phyloP scores from a whole-genome alignment of 768 basidiomycete genomes.

The Pleurotus sapidus region DNA sequence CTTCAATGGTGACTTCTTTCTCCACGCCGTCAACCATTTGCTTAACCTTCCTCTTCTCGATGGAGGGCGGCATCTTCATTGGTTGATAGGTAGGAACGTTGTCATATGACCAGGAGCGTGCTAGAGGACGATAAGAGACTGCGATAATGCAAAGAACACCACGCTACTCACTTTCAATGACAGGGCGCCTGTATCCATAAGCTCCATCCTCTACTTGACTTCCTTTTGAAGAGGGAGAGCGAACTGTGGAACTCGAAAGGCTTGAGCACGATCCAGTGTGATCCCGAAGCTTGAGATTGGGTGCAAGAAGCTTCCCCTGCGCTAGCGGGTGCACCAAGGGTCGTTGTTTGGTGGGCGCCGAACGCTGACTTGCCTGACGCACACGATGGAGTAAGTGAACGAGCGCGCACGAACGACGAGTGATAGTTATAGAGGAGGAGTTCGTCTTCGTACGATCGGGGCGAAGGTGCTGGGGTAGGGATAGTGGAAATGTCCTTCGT shows the following conservation, averaged over 20 bases:
- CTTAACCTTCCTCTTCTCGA: conserved; percentile 54
- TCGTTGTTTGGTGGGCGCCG: conserved; percentile 41
- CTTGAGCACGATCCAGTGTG: conserved; percentile 33
- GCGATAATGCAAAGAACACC: conserved; percentile 7
- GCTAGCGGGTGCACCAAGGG: conserved; percentile 56
- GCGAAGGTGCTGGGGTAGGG: conserved; percentile 8
- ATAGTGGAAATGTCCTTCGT: conserved; percentile 20
- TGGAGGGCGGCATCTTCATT: conserved; percentile 55
- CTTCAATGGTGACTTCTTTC: conserved; percentile 46
- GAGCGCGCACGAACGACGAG: conserved; percentile 40
- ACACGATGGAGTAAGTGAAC: background rate
- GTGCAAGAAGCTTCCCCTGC: conserved; percentile 61
- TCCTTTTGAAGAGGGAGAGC: conserved; percentile 22
- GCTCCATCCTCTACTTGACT: conserved; percentile 35
- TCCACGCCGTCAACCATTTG: conserved; percentile 48
- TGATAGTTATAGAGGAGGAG: conserved; percentile 56
- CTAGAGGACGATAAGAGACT: conserved; percentile 26
- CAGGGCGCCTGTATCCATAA: conserved; percentile 31
- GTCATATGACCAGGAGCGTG: conserved; percentile 76
- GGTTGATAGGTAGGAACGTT: conserved; percentile 60
- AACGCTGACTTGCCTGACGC: background rate
- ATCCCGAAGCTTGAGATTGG: conserved; percentile 39
- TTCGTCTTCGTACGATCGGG: conserved; percentile 27
- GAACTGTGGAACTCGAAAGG: conserved; percentile 30
- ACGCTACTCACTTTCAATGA: conserved; percentile 47